Evolutionary conservation across 768 basidiomycete genomes (phyloP).

Genomic region (Agaricus sinodeliciosus): DNA sequence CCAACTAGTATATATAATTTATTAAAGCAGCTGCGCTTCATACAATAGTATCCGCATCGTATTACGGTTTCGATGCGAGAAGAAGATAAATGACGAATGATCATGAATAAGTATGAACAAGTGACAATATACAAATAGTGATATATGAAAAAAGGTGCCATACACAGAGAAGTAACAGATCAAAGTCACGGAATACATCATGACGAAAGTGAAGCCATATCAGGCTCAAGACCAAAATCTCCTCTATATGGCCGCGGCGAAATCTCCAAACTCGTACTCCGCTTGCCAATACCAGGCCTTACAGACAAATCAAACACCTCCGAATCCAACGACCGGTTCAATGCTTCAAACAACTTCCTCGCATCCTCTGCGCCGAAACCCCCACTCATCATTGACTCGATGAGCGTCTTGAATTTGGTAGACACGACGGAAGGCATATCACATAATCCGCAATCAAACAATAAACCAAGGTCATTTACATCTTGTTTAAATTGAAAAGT

Average conservation of each 20-base stretch:
- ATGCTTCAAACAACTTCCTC: constrained; percentile 42
- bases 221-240: constrained; percentile 7
- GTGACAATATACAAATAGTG: no score
- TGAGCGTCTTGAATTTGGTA: constrained; percentile 34
- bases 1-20: no score
- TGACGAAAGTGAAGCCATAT: constrained; percentile 1
- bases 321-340: constrained; percentile 37
- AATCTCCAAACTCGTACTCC: neutral
- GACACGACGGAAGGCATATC: constrained; percentile 18
- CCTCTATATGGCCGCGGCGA: neutral
- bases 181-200: neutral
- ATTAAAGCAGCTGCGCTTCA: no score
- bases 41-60: no score
- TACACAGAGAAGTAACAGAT: neutral
- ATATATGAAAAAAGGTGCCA: neutral
- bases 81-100: no score
- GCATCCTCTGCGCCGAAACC: constrained; percentile 45
- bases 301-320: constrained; percentile 28
- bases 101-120: no score
- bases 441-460: constrained; percentile 31
- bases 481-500: constrained; percentile 26
- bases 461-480: constrained; percentile 31
- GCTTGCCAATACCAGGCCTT: neutral
- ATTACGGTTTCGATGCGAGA: no score
- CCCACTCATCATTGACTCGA: constrained; percentile 40